Percentiles rank a stretch among this genome's conserved stretches.
These are phyloP conservation scores for Kurtzmaniella quercitrusa DNA, from an alignment of 1,139 yeast species.

Conservation along the genomic window DNA sequence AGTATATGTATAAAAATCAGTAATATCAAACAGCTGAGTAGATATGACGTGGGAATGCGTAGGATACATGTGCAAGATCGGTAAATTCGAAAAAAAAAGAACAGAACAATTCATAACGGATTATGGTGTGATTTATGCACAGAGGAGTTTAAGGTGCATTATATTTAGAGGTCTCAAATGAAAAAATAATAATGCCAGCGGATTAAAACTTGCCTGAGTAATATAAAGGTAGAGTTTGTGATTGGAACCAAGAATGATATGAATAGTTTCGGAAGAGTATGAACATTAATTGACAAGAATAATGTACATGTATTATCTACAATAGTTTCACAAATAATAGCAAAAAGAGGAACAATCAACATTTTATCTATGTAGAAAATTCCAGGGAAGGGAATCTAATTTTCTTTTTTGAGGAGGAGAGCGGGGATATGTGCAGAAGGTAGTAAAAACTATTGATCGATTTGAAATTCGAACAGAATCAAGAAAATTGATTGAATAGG, in stretches of 20 bases:
- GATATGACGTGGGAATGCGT: neutral
- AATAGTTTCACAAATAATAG: too few species aligned
- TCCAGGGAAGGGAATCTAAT: neutral
- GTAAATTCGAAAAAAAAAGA: neutral
- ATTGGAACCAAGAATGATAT: too few species aligned
- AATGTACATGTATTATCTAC: too few species aligned
- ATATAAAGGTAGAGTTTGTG: too few species aligned
- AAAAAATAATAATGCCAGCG: neutral
- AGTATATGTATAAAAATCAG: too few species aligned
- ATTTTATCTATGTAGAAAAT: too few species aligned
- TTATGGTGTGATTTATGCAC: neutral
- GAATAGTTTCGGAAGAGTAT: too few species aligned
- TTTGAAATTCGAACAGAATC: neutral
- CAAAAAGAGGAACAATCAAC: too few species aligned
- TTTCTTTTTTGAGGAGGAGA: neutral
- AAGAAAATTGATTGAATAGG: neutral
- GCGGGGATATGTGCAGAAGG: neutral
- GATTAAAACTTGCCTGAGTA: neutral
- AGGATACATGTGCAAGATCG: constrained; percentile 2
- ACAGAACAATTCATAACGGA: neutral
- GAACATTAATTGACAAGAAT: too few species aligned
- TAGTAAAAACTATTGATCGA: neutral
- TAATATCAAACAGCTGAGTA: too few species aligned
- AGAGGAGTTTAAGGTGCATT: neutral
- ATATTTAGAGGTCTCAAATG: neutral